Evolutionary conservation across 1,284 basidiomycete species (phyloP), one percentile per base, ranked within the genome.

Genomic region (Meira nashicola): DNA sequence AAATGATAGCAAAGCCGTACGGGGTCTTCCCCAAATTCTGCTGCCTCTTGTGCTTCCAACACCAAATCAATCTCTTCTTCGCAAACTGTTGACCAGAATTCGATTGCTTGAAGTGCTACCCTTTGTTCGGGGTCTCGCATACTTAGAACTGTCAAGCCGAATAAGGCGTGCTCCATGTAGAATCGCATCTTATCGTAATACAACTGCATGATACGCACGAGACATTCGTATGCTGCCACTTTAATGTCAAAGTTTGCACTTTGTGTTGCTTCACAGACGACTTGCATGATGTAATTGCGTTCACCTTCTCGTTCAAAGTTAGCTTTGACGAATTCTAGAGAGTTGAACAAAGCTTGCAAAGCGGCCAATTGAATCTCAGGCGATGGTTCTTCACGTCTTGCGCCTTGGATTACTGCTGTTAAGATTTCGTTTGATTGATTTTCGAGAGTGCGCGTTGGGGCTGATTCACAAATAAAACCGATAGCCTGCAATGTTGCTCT

Each of bases 241-340:
- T 76, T 74, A 65, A 77, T 70, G 41, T 67, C 54, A 82, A 96
- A 92, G 54, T 97, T 92, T 47, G 85, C 80, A 15, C 88, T 85
- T 80, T 98, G 95, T 0, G 95, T 98, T 0, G 94, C 95, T 79
- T 98, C 95, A 78, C 94, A 99, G 25, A 98, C 90, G 54, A 98
- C 92, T 82, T 99, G 95, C 95, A 98, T 98, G 80, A 99, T 98
- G 82, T 96, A 98, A 82, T 97, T 98, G 56, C 94, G 86, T 80
- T 98, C 94, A 62, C 95, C 94, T 43, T 73, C 68, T 41, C 71
- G 65, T 70, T 96, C 92, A 80, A 99, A 97, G 82, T 99, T 99
- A 74, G 93, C 91, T 60, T 90, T 86, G 55, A 98, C 90, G 77
- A 99, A 99, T 79, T 96, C 93, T 56, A 99, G 85, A 28, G 94